phyloP scores from a whole-genome alignment of 139 green algal species.

The Edaphochlamys debaryana region DNA sequence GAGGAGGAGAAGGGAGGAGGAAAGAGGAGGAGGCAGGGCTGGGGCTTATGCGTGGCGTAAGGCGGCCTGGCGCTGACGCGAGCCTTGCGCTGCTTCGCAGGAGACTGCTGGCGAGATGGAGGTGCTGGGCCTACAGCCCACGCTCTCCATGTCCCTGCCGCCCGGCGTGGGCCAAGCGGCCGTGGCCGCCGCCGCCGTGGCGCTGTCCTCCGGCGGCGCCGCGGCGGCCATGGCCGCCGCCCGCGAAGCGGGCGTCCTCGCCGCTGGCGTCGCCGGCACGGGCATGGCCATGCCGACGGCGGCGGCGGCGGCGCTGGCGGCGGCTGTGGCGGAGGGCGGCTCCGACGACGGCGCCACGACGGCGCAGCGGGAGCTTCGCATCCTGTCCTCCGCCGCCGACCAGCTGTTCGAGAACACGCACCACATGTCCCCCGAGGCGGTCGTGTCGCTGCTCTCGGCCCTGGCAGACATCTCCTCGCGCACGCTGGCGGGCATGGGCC shows the following conservation, averaged over 20 bases:
- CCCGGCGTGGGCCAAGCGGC: not conserved
- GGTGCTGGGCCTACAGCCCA: not conserved
- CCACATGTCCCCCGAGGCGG: constrained; percentile 71
- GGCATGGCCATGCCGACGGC: not conserved
- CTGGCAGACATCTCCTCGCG: constrained; percentile 52
- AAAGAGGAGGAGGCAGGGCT: not conserved
- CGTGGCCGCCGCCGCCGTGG: not conserved
- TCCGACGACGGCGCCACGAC: constrained; percentile 15
- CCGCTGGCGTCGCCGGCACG: too few species aligned
- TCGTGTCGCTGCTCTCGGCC: constrained; percentile 67
- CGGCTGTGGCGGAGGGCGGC: not conserved
- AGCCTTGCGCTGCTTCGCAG: not conserved
- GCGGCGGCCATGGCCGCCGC: not conserved
- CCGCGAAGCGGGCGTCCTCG: not conserved
- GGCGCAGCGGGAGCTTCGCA: constrained; percentile 16
- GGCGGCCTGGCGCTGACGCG: not conserved
- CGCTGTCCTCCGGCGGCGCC: not conserved
- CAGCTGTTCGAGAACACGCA: constrained; percentile 76
- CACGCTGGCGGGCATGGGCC: constrained; percentile 12
- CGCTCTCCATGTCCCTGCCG: not conserved
- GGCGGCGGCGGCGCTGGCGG: not conserved
- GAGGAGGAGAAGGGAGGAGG: not conserved
- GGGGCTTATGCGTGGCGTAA: too few species aligned
- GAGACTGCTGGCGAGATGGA: constrained; percentile 8
- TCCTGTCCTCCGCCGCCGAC: constrained; percentile 56